A percentile compares a stretch with the other conserved stretches of the same genome.
Evolutionary conservation across 768 basidiomycete genomes (phyloP).

Genomic region (Lyophyllum semitale): DNA sequence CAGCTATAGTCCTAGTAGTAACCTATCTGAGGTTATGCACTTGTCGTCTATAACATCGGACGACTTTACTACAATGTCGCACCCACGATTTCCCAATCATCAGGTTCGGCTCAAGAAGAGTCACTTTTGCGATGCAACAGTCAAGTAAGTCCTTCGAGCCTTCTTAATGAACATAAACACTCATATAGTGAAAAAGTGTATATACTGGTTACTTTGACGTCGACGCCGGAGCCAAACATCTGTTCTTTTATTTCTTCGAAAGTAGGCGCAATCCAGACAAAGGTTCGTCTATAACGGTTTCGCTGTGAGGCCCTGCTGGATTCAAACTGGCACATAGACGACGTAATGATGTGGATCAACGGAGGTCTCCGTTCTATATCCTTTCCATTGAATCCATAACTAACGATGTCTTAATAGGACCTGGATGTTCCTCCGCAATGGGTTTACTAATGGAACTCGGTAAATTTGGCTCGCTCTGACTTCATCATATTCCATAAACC

Average conservation of each 20-base stretch:
- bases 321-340: conserved; percentile 35
- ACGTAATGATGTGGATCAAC: conserved; percentile 74
- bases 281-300: conserved; percentile 38
- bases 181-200: conserved; percentile 24
- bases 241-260: conserved; percentile 81
- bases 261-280: conserved; percentile 57
- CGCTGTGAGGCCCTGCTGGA: not conserved
- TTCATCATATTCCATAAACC: not conserved
- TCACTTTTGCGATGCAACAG: conserved; percentile 64
- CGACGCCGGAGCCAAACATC: conserved; percentile 55
- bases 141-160: conserved; percentile 43
- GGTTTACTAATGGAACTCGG: conserved; percentile 77
- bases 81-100: conserved; percentile 54
- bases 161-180: conserved; percentile 2
- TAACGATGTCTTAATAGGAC: conserved; percentile 39
- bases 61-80: conserved; percentile 41
- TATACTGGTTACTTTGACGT: conserved; percentile 45
- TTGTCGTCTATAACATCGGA: conserved; percentile 28
- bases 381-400: not conserved
- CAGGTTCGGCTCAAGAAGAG: conserved; percentile 62
- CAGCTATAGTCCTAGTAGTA: not conserved
- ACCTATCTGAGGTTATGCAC: conserved; percentile 15
- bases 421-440: conserved; percentile 53
- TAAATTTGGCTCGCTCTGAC: conserved; percentile 32
- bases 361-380: conserved; percentile 37